Evolutionary conservation across 2,329 filamentous ascomycete genomes (phyloP), one percentile per base, ranked within the genome.

Genomic region (Elsinoe fawcettii): DNA sequence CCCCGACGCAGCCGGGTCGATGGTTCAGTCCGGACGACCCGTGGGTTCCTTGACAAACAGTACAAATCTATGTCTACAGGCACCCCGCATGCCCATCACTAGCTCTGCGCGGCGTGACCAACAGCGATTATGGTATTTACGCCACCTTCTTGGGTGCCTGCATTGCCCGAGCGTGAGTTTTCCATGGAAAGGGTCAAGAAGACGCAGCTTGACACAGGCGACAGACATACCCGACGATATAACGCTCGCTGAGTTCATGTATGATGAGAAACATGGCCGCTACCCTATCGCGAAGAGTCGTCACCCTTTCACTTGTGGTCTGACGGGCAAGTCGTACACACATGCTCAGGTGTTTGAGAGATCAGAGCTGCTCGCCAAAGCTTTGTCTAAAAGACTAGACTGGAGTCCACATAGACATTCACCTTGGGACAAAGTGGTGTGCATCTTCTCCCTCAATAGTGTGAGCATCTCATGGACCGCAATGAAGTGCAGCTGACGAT

Each of bases 381-480:
- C 79, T 16, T 72, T 91, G 23, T 77, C 80, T 16, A 83, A 85
- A 66, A 80, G 85, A 57, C 77, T 90, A 59, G 82, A 80, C 54
- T 88, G 86, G 78, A 68, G 77, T 30, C 80, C 84, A 11, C 84
- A 86, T 62, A 69, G 80, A 56, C 86, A 83, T 6, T 80, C 80
- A 0, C 85, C 88, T 67, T 90, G 84, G 84, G 87, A 90, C 65
- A 88, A 88, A 67, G 85, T 89, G 18, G 74, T 87, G 49, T 83
- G 77, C 8, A 74, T 90, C 14, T 91, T 86, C 70, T 83, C 84
- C 5, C 70, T 88, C 54, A 91, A 91, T 66, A 87, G 87, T 34
- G 86, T 89, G 71, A 59, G 79, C 68, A 51, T 30, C 11, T 14
- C 36, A 14, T 12, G 12, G 16, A 4, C 5, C 4, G 16, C 1